Evolutionary conservation across 345 rosid genomes (phyloP).

Genomic region (Lumnitzera racemosa): DNA sequence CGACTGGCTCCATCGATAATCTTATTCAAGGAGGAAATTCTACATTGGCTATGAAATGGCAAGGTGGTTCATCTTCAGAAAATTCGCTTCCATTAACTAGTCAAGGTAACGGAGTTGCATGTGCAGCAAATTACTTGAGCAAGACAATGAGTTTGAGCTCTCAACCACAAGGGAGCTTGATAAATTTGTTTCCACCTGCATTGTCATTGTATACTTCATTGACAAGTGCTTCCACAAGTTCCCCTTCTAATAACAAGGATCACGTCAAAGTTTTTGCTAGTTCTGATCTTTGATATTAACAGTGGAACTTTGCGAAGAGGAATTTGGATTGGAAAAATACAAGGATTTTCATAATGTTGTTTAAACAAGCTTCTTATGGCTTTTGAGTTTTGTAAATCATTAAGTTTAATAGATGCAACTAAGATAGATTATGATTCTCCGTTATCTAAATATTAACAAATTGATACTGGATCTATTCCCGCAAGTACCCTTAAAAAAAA

Average conservation of each 20-base stretch:
- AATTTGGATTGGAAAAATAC: too few species aligned
- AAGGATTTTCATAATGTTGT: not conserved
- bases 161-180: conserved; percentile 12
- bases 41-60: conserved; percentile 16
- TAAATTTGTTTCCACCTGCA: conserved; percentile 10
- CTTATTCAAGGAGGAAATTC: conserved; percentile 1
- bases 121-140: conserved; percentile 16
- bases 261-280: not conserved
- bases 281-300: not conserved
- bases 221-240: conserved; percentile 11
- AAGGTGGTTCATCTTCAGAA: not conserved
- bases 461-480: too few species aligned
- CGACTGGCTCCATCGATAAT: conserved; percentile 5
- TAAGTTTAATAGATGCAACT: too few species aligned
- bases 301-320: not conserved
- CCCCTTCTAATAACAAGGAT: conserved; percentile 13
- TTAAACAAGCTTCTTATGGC: too few species aligned
- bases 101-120: conserved; percentile 2
- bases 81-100: too few species aligned
- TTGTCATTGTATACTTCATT: conserved; percentile 16
- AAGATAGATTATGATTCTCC: too few species aligned
- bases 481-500: too few species aligned
- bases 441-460: too few species aligned
- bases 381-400: too few species aligned
- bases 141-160: conserved; percentile 6